Base-by-base conservation (phyloP, 352 stramenopile species). In the Globisporangium polare region DNA sequence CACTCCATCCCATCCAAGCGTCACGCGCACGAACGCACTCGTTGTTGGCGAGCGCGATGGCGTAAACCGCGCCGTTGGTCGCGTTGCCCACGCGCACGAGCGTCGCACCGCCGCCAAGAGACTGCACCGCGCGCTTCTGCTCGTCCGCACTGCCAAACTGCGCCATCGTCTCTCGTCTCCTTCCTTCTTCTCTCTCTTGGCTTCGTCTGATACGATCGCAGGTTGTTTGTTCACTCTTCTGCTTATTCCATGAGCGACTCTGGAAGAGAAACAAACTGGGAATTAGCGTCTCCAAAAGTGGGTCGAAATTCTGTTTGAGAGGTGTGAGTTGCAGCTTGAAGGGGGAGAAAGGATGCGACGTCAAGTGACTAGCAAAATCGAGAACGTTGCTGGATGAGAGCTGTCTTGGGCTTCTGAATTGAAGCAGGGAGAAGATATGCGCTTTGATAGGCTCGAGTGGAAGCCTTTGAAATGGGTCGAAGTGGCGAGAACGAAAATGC, bases 81-180 rank as follows among this genome's bases (percentile, higher is more conserved):
- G 78, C 75, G 58, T 88, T 74, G 35, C 74, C 78, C 31, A 88
- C 78, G 39, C 55, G 71, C 54, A 87, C 66, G 58, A 78, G 54
- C 20, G 74, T 49, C 61, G 66, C 55, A 29, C 42, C 31, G 20
- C 51, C 35, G 9, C 4, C 20, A 20, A 13, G 20, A 15, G 6
- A 20, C 12, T 33, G 57, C 17, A 13, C 17, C 18, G 22, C 22
- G 45, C 43, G 57, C 43, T 72, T 54, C 53, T 74, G 53, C 27
- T 72, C 45, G 13, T 71, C 49, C 33, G 66, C 65, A 61, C 69
- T 57, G 37, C 60, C 49, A 24, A 72, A 59, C 63, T 60, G 39
- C 53, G 60, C 49, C 67, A 58, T 66, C 60, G 35, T 55, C 53
- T 53, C 27, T 41, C 31, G 33, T 60, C 42, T 43, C n/a, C 24